Evolutionary conservation across 129 eudicot genomes (phyloP).

Genomic region (Flaveria linearis): DNA sequence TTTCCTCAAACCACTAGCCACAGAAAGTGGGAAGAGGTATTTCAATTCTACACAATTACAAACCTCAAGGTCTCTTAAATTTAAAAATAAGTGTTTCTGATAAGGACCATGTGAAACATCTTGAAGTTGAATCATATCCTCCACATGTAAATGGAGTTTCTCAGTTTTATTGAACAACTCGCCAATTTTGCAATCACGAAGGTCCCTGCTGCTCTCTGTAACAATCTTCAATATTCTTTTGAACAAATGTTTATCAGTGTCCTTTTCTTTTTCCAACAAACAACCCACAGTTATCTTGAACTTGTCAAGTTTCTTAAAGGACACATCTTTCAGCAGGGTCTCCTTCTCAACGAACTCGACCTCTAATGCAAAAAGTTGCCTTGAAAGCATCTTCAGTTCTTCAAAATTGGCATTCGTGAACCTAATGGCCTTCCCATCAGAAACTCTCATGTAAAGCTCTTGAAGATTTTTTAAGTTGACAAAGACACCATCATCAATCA

Average conservation of each 20-base stretch:
- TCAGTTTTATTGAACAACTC: conserved; percentile 3
- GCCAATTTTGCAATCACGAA: neutral
- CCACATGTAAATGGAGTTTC: neutral
- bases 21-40: neutral
- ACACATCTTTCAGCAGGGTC: neutral
- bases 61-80: conserved; percentile 1
- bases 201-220: neutral
- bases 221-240: neutral
- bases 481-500: conserved; percentile 16
- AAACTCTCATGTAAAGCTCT: conserved; percentile 17
- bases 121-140: neutral
- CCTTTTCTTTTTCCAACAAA: neutral
- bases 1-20: neutral
- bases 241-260: neutral
- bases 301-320: neutral
- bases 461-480: neutral
- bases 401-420: neutral
- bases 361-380: neutral
- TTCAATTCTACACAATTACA: neutral
- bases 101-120: neutral
- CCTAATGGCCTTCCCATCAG: neutral
- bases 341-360: neutral
- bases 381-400: neutral
- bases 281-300: conserved; percentile 11
- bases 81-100: neutral